Base-by-base conservation (phyloP, 1,139 yeast species). In the Casaregolazyma suthepensis region DNA sequence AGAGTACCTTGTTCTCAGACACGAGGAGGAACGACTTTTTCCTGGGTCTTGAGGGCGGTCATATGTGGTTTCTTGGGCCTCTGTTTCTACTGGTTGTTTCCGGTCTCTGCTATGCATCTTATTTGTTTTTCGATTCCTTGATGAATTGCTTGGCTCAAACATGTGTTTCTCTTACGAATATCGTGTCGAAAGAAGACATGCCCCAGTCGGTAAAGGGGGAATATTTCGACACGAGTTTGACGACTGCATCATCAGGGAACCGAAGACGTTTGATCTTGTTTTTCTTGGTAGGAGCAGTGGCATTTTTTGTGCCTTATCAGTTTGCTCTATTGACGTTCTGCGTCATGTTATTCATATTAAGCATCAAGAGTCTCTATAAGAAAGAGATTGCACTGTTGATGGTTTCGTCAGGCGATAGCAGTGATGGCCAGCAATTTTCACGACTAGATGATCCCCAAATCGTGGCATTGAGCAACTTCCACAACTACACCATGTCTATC, bases 251-350 rank as follows among this genome's bases (percentile, higher is more conserved):
- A 15, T 23, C 37, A 9, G 48, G 52, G n/a, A 44, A 23, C 10
- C 29, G 48, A 9, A 35, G 53, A 19, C 50, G 70, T 1, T 53
- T 72, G 3, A 74, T 75, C 1, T 68, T 76, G 0, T 52, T 74
- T 1, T 22, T 77, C 1, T 59, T 83, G 26, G 54, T 75, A 13
- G 54, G 68, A 0, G 63, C 74, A 22, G 85, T 86, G 4, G 72
- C 84, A 29, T 68, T 82, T 42, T 83, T 82, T 63, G 71, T 87
- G 23, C 96, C 96, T 0, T 89, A 83, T 63, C 96, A 89, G 66
- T 77, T 88, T 63, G 90, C 87, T 0, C 43, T 53, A 17, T 35
- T 50, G 18, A 52, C 48, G 17, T 50, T 50, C 6, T 38, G 52
- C 35, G 26, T 53, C n/a, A 40, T 53, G 13, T 45, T 50, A 15